Evolutionary conservation across 2,329 filamentous ascomycete species (phyloP), one percentile per base, ranked within the genome.

Genomic region (Claviceps purpurea): DNA sequence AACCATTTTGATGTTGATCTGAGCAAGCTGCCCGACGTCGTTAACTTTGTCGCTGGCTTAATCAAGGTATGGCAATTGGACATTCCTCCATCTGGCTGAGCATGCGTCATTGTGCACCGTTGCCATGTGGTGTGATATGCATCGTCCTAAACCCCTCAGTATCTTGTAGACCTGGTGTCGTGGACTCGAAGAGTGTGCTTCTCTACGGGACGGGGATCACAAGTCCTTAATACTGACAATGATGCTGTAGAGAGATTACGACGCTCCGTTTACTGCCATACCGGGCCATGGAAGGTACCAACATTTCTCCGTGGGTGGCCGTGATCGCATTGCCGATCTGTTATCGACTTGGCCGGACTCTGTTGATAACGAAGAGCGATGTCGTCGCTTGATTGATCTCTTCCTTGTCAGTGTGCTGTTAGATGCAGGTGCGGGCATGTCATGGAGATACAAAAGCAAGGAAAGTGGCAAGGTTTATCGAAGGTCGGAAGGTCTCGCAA

Each of bases 361-460:
- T 11, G 73, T 89, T 42, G 87, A 93, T 65, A 78, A 74, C 56
- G 79, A 81, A 52, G 87, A 91, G 68, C 79, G 82, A 56, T 87
- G 85, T 54, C 82, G 86, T 56, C 78, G 87, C 56, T 69, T 91
- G 56, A 77, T 91, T 54, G 87, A 90, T 60, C 75, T 91, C 39
- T 90, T 89, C 69, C 71, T 89, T 43, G 64, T 93, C 56, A 91
- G 87, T 49, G 87, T 93, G 7, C 72, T 94, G 49, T 76, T 94
- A 8, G 87, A 94, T 63, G 88, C 93, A 4, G 93, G 93, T 42
- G 89, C 93, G 2, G 93, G 93, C 42, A 91, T 82, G 2, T 78
- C 81, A 58, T 98, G 93, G 93, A 84, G 82, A 59, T 98, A 95
- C 72, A 93, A 87, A 73, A 95, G 89, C 64, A 84, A 84, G 56